phyloP scores from a whole-genome alignment of 2,329 filamentous ascomycete species.

The Claviceps purpurea region DNA sequence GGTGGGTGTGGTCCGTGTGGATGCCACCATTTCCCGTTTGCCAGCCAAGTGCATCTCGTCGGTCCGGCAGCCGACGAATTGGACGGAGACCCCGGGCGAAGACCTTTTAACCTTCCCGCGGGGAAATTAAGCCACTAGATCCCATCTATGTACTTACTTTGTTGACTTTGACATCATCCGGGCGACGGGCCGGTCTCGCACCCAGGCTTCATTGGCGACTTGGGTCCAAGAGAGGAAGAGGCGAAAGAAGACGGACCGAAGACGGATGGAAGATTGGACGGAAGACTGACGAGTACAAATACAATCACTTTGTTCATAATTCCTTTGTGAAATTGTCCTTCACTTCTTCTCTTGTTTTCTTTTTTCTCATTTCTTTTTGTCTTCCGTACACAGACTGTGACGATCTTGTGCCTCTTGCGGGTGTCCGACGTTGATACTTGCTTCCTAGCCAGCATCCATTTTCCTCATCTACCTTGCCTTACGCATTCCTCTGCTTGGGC shows the following conservation, averaged over 20 bases:
- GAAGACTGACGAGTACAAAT: background rate
- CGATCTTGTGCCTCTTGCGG: no score
- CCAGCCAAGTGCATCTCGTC: background rate
- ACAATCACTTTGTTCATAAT: background rate
- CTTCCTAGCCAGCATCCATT: no score
- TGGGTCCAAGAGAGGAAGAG: background rate
- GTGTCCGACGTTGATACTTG: no score
- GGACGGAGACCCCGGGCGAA: background rate
- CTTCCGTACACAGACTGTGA: background rate
- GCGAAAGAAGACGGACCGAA: background rate
- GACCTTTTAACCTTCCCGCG: background rate
- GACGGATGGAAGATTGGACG: background rate
- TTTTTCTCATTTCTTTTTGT: background rate
- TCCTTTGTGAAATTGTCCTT: background rate
- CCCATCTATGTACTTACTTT: background rate
- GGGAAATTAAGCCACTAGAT: background rate
- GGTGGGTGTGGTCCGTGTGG: background rate
- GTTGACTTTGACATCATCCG: background rate
- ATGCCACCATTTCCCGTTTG: background rate
- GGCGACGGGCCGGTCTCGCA: background rate
- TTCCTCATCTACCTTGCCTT: no score
- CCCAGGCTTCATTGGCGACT: background rate
- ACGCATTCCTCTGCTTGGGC: background rate
- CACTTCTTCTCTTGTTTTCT: background rate
- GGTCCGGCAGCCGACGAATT: conserved; percentile 7